A percentile compares a stretch with the other conserved stretches of the same genome.
phyloP scores from a whole-genome alignment of 305 asterid species.

The Stenogyne calaminthoides region DNA sequence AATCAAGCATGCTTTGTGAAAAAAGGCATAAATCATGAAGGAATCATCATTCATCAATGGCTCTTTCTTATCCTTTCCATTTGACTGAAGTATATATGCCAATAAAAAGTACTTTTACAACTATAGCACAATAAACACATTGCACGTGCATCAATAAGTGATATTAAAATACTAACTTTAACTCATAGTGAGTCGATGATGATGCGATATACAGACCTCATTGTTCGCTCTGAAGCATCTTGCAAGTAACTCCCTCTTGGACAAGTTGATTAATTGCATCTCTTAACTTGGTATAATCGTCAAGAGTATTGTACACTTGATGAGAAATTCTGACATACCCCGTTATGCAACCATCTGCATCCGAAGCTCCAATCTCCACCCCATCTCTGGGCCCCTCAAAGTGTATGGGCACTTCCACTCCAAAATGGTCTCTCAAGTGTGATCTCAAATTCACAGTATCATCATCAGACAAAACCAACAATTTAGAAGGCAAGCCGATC shows the following conservation, averaged over 20 bases:
- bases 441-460: slow-evolving; percentile 79
- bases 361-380: slow-evolving; percentile 46
- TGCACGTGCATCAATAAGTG: slow-evolving; percentile 18
- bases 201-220: slow-evolving; percentile 36
- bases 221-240: slow-evolving; percentile 46
- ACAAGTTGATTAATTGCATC: slow-evolving; percentile 72
- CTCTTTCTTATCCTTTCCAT: slow-evolving; percentile 22
- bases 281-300: slow-evolving; percentile 70
- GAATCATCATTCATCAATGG: slow-evolving; percentile 3
- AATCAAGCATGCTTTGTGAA: slow-evolving; percentile 14
- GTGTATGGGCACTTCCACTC: slow-evolving; percentile 88
- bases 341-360: slow-evolving; percentile 51
- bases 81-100: background rate
- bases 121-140: slow-evolving; percentile 5
- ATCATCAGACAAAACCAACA: slow-evolving; percentile 58
- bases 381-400: slow-evolving; percentile 61
- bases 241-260: slow-evolving; percentile 64
- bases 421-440: slow-evolving; percentile 67
- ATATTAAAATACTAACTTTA: slow-evolving; percentile 20
- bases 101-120: slow-evolving; percentile 17
- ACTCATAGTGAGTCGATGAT: slow-evolving; percentile 3
- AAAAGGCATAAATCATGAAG: slow-evolving; percentile 15
- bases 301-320: slow-evolving; percentile 84
- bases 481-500: slow-evolving; percentile 77
- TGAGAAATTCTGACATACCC: slow-evolving; percentile 93